phyloP scores from a whole-genome alignment of 495 filamentous ascomycete species.

The Talaromyces ruber region DNA sequence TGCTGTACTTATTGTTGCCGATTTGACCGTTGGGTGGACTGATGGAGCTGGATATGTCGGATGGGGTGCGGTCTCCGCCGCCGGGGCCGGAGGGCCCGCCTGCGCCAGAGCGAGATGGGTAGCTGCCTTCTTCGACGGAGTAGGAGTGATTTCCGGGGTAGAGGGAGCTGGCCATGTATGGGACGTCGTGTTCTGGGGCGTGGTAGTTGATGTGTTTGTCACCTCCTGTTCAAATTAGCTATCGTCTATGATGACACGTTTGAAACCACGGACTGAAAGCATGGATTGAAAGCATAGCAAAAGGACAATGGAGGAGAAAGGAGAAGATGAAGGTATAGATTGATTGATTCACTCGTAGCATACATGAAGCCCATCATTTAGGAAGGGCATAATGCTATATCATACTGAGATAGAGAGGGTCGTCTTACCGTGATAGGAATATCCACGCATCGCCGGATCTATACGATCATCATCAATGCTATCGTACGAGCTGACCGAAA shows the following conservation, averaged over 20 bases:
- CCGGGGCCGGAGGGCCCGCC: background rate
- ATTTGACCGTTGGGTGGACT: conserved; percentile 38
- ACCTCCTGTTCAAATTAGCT: conserved; percentile 12
- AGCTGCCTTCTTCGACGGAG: conserved; percentile 32
- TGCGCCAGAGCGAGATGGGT: conserved; percentile 11
- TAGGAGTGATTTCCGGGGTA: conserved; percentile 40
- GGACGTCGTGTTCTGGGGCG: conserved; percentile 32
- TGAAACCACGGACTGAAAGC: too few species aligned
- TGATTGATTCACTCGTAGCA: background rate
- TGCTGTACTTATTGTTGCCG: conserved; percentile 40
- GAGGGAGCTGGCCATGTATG: conserved; percentile 34
- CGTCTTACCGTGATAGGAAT: conserved; percentile 38
- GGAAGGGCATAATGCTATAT: background rate
- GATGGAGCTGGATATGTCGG: conserved; percentile 40
- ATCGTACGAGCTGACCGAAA: conserved; percentile 43
- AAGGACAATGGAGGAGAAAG: conserved; percentile 8
- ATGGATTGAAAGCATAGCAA: background rate
- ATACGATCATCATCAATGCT: conserved; percentile 38
- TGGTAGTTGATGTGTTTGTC: conserved; percentile 38
- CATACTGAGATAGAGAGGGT: conserved; percentile 8
- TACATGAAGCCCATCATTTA: background rate
- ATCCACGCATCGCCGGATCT: conserved; percentile 24
- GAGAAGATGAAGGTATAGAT: conserved; percentile 9
- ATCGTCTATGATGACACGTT: background rate
- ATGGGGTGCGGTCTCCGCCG: conserved; percentile 29